These are phyloP conservation scores for Scorias spongiosa DNA, from an alignment of 2,329 filamentous ascomycete genomes.

Conservation along the genomic window DNA sequence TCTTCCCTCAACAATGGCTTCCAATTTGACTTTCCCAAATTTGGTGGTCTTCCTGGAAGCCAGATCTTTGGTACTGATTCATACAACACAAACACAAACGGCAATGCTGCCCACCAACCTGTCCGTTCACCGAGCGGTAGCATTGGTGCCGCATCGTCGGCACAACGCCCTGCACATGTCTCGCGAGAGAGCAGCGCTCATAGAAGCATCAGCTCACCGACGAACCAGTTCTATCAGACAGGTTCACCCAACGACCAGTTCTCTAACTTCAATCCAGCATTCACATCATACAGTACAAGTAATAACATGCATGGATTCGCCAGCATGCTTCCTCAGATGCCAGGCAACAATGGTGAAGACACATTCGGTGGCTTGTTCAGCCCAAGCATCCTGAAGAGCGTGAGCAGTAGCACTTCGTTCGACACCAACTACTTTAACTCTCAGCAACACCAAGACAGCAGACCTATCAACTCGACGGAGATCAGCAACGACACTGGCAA, in stretches of 20 bases:
- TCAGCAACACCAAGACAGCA: slow-evolving; percentile 6
- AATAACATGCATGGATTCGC: slow-evolving; percentile 21
- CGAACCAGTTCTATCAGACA: slow-evolving; percentile 10
- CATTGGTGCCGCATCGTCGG: neutral
- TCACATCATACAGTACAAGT: slow-evolving; percentile 17
- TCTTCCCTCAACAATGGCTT: slow-evolving; percentile 45
- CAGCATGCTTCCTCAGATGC: slow-evolving; percentile 21
- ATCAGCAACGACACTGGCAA: slow-evolving; percentile 19
- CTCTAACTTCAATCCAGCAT: slow-evolving; percentile 6
- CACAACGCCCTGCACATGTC: neutral
- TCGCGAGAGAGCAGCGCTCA: slow-evolving; percentile 15
- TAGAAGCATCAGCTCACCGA: slow-evolving; percentile 22
- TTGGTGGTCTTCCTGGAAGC: slow-evolving; percentile 54
- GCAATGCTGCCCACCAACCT: neutral
- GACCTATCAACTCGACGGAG: slow-evolving; percentile 5
- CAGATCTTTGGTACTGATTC: slow-evolving; percentile 29
- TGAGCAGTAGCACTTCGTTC: slow-evolving; percentile 14
- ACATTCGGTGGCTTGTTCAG: slow-evolving; percentile 45
- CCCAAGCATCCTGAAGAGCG: slow-evolving; percentile 36
- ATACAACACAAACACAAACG: neutral
- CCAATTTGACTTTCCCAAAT: slow-evolving; percentile 91
- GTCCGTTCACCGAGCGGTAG: neutral
- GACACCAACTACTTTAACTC: slow-evolving; percentile 20
- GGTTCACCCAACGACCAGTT: slow-evolving; percentile 3
- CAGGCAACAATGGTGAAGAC: slow-evolving; percentile 13